Base-by-base conservation (phyloP, 108 stramenopile species). In the Craspedostauros australis region DNA sequence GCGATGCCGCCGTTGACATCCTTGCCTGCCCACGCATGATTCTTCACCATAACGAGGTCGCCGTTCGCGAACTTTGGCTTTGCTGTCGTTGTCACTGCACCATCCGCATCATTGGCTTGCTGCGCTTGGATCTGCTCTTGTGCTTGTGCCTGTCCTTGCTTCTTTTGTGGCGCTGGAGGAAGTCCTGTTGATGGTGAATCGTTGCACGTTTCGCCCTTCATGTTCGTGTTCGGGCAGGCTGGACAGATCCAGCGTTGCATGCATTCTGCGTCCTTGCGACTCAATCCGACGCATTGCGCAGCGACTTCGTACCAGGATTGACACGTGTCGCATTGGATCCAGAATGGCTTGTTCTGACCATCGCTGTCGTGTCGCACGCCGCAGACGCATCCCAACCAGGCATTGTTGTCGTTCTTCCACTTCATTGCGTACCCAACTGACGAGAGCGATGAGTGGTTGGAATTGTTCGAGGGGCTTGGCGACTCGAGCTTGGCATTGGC, bases 301-400 rank as follows among this genome's bases (percentile, higher is more conserved):
- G 76, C 54, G 18, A 73, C 77, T 52, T 84, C 76, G 54, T 75
- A 76, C 87, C 87, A 88, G 27, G 87, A 48, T 15, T 70, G 68
- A 52, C 87, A 88, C 6, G 25, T 49, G 33, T 82, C 83, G 50
- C 87, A 88, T 57, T 82, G 87, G 3, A 88, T 51, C 87, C 87
- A 88, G 67, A 82, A 88, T 7, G 83, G 74, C 41, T 47, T 16
- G 6, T 50, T 42, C 9, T 59, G 8, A 5, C 42, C 42, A 11
- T 43, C 42, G 7, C 19, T 73, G 25, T 46, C 32, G 42, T 87
- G 86, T 9, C 64, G 76, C 18, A 65, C 50, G 11, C 82, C 82
- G 41, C 86, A 88, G 14, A 84, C 76, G 42, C 86, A 88, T 8
- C 86, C 86, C 24, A 79, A 66, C 76, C 79, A 80, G 3, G 86